Conservation (phyloP, 257 asterid species). For the Rauvolfia tetraphylla region DNA sequence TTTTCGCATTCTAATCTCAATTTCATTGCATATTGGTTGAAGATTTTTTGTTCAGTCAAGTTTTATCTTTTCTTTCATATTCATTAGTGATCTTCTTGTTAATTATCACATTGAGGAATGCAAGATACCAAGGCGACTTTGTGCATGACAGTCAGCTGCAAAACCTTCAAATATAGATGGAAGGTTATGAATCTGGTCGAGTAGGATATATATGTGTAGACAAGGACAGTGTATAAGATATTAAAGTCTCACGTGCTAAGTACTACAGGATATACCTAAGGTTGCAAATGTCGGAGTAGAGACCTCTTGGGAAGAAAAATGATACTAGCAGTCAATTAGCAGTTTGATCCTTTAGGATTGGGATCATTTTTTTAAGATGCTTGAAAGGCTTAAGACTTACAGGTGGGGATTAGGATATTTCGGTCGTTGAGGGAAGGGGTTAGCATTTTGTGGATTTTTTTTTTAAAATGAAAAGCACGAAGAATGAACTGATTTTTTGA, state of each 20-base stretch:
- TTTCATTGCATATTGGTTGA: too few species aligned
- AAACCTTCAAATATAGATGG: neutral
- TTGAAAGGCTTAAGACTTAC: neutral
- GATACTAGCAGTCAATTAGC: neutral
- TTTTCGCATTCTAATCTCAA: too few species aligned
- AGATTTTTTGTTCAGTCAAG: too few species aligned
- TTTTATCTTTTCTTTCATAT: neutral
- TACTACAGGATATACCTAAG: neutral
- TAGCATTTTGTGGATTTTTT: too few species aligned
- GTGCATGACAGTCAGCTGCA: neutral
- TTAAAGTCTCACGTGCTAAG: neutral
- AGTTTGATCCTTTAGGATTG: neutral
- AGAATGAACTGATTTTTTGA: neutral
- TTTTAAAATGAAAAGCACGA: neutral
- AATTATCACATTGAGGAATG: neutral
- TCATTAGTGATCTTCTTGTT: neutral
- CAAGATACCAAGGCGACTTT: neutral
- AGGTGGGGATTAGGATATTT: neutral
- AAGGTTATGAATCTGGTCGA: neutral
- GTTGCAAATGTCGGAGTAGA: neutral
- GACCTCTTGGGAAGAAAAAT: neutral
- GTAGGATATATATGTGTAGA: neutral
- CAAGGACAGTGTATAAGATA: neutral
- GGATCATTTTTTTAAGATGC: neutral
- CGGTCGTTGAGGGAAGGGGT: too few species aligned